Evolutionary conservation across 495 filamentous ascomycete genomes (phyloP), one percentile per base, ranked within the genome.

Genomic region (Aspergillus nanangensis): DNA sequence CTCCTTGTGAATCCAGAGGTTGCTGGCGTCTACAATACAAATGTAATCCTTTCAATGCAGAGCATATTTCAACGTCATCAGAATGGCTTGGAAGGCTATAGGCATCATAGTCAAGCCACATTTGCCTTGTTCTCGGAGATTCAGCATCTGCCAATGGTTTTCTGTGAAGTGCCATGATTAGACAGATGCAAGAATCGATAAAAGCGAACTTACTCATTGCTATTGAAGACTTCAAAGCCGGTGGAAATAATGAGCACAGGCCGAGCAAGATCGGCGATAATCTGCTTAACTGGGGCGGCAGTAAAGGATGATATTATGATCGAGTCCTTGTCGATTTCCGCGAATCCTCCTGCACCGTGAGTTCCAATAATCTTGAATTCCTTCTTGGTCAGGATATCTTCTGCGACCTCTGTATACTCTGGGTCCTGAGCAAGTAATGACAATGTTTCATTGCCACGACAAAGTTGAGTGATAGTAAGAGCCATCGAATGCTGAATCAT

Each of bases 291-390:
- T 39, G 62, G 60, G 2, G 56, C 56, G 34, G 48, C 46, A 38
- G 60, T 51, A 57, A 65, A 63, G 18, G 59, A 46, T 5, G 60
- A 48, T 54, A 70, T 58, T 38, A 70, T 53, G 37, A 65, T 53
- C 14, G 65, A 56, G 18, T 59, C 51, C 1, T 66, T 57, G 55
- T 70, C 63, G n/a, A 67, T 44, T 51, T 69, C 52, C 42, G 58
- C 53, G 47, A 71, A 71, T 41, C 62, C 67, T 51, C 55, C 61
- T 44, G 65, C 67, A 41, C 67, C 65, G 47, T 55, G 58, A 34
- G 52, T 45, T 41, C 56, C 60, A 55, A 71, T 50, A 55, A 71
- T 53, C 29, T 66, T 50, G 55, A 71, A 62, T 49, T 44, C 59
- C 50, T 56, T 57, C 45, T 65, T 58, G 17, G 32, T 47, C 25